Evolutionary conservation across 495 filamentous ascomycete genomes (phyloP).

Genomic region (Penicillium ucsense): DNA sequence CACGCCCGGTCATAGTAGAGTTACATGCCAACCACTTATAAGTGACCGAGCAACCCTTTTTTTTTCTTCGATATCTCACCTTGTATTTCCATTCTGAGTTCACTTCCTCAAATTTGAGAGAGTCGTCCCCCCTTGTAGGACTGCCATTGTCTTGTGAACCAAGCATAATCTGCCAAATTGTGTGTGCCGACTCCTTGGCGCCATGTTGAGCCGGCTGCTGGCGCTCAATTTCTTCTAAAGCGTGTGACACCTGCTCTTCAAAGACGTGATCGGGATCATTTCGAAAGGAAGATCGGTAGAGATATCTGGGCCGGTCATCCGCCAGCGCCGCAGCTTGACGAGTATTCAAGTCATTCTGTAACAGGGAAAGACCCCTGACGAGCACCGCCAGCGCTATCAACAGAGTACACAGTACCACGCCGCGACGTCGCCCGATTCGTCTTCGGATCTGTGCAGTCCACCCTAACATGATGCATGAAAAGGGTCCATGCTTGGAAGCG

Average conservation of each 20-base stretch:
- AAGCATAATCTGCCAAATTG: constrained; percentile 30
- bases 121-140: constrained; percentile 17
- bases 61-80: constrained; percentile 7
- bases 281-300: constrained; percentile 25
- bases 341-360: constrained; percentile 1
- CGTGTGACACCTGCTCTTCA: constrained; percentile 17
- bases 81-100: constrained; percentile 26
- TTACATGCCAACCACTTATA: too few species aligned
- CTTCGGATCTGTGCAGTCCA: background rate
- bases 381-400: constrained; percentile 3
- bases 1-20: background rate
- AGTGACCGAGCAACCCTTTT: too few species aligned
- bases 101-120: constrained; percentile 16
- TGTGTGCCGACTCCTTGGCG: constrained; percentile 7
- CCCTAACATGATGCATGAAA: constrained; percentile 7
- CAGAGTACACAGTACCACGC: constrained; percentile 3
- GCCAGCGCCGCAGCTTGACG: constrained; percentile 1
- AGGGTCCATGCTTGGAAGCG: constrained; percentile 1
- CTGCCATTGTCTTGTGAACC: background rate
- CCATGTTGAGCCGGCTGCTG: constrained; percentile 3
- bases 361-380: constrained; percentile 1
- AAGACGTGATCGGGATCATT: constrained; percentile 18
- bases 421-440: constrained; percentile 1
- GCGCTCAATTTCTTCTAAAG: constrained; percentile 18
- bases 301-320: constrained; percentile 17